Evolutionary conservation across 805 yeast species (phyloP).

Genomic region (Danielia reshetovae): DNA sequence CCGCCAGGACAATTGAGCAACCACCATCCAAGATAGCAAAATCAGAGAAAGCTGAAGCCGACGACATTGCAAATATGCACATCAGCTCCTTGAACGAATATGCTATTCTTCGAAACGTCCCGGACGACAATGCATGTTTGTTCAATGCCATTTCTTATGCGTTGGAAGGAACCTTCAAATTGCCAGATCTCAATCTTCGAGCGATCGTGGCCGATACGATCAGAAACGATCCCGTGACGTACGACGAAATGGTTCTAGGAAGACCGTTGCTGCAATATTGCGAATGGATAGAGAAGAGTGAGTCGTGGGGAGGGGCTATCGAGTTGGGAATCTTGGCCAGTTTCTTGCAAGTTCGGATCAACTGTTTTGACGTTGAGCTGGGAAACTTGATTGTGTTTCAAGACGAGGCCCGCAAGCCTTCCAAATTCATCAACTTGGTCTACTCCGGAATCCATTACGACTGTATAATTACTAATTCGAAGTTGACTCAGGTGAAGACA

Average conservation of each 20-base stretch:
- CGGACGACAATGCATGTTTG: constrained; percentile 77
- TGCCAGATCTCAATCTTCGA: constrained; percentile 31
- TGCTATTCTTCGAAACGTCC: constrained; percentile 53
- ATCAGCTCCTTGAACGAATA: constrained; percentile 22
- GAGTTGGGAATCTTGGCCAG: constrained; percentile 62
- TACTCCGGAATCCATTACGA: constrained; percentile 78
- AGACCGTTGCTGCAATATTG: constrained; percentile 45
- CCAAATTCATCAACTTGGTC: constrained; percentile 47
- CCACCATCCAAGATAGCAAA: background rate
- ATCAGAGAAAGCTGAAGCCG: constrained; percentile 5
- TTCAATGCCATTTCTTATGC: constrained; percentile 63
- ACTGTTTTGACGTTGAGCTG: constrained; percentile 63
- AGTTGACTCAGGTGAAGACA: constrained; percentile 19
- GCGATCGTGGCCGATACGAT: constrained; percentile 48
- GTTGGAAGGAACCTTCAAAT: constrained; percentile 23
- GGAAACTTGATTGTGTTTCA: constrained; percentile 52
- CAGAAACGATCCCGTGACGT: constrained; percentile 32
- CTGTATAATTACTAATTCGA: constrained; percentile 34
- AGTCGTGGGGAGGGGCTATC: constrained; percentile 83
- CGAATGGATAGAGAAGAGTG: constrained; percentile 55
- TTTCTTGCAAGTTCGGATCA: constrained; percentile 47
- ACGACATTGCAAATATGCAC: constrained; percentile 24
- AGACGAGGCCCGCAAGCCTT: constrained; percentile 29
- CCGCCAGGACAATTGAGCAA: constrained; percentile 3
- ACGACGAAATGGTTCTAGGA: constrained; percentile 57